Evolutionary conservation across 2,329 filamentous ascomycete genomes (phyloP), one percentile per base, ranked within the genome.

Genomic region (Aspergillus niger): DNA sequence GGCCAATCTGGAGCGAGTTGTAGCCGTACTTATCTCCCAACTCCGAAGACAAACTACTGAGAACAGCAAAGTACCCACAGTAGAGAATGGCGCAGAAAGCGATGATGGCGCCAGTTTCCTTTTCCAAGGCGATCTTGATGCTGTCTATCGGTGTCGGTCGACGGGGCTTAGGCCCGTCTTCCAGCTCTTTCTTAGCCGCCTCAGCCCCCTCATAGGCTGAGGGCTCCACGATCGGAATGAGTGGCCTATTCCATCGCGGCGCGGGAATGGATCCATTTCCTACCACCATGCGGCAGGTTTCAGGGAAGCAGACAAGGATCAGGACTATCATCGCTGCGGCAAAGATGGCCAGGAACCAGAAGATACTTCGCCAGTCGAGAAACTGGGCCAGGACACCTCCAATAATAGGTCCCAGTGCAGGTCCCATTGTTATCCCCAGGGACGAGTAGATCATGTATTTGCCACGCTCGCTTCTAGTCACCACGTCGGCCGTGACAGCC

Each of bases 401-500:
- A 3, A 91, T 76, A 1, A 89, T 81, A 0, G 89, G 87, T 0
- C 85, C 79, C 5, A 90, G 69, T 2, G 80, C 71, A 0, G 79
- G 79, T 1, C 76, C 80, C 17, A 81, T 53, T 39, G 87, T 85
- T 55, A 83, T 79, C 13, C 83, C 86, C 3, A 36, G 82, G 83
- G n/a, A 87, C 85, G 62, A 87, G 83, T 55, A 50, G 24, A 86
- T 89, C 78, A 93, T 88, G 70, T 90, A 93, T 58, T 83, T 85
- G 2, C 91, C 91, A 67, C 91, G 80, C 73, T 94, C 89, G 0
- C 84, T 82, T 52, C 83, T 86, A 0, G 88, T 86, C 0, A 87
- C 83, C 7, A 92, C 82, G 67, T 95, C 91, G 0, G 89, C 87
- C 13, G 92, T 84, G 1, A 92, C 86, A 17, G 2, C 87, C 90